Conservation (phyloP, 75 land plant genomes). For the Sequoiadendron giganteum region DNA sequence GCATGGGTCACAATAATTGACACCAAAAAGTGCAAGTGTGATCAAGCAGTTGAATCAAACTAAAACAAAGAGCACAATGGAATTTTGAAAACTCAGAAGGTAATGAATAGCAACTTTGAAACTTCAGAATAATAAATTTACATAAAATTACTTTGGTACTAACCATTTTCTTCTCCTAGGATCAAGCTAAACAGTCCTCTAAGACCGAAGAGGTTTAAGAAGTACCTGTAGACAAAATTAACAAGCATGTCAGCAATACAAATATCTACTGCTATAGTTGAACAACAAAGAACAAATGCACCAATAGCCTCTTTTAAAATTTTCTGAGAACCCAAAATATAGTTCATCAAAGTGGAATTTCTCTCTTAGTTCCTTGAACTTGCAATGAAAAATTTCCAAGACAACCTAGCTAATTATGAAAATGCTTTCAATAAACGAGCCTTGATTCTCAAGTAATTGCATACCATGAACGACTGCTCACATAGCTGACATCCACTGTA, state of each 20-base stretch:
- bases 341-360: neutral
- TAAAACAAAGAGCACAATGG: neutral
- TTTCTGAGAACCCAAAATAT: neutral
- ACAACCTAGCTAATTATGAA: neutral
- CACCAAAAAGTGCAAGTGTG: neutral
- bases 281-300: neutral
- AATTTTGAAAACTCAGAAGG: neutral
- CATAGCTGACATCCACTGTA: slow-evolving; percentile 99
- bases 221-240: slow-evolving; percentile 56
- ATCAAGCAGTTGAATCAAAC: neutral
- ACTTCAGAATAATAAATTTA: neutral
- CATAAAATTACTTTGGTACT: slow-evolving; percentile 19
- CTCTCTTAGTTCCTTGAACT: neutral
- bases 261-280: neutral
- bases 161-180: slow-evolving; percentile 97
- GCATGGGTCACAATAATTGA: slow-evolving; percentile 10
- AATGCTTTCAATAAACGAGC: neutral
- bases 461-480: slow-evolving; percentile 99
- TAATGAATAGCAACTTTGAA: neutral
- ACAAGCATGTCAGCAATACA: neutral
- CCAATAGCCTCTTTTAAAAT: neutral
- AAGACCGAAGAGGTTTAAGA: slow-evolving; percentile 90
- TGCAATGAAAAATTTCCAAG: neutral
- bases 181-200: slow-evolving; percentile 96
- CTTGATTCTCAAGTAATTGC: neutral